Percentiles rank a stretch among this genome's conserved stretches.
phyloP scores from a whole-genome alignment of 2,329 filamentous ascomycete species.

The Fusarium floridanum region DNA sequence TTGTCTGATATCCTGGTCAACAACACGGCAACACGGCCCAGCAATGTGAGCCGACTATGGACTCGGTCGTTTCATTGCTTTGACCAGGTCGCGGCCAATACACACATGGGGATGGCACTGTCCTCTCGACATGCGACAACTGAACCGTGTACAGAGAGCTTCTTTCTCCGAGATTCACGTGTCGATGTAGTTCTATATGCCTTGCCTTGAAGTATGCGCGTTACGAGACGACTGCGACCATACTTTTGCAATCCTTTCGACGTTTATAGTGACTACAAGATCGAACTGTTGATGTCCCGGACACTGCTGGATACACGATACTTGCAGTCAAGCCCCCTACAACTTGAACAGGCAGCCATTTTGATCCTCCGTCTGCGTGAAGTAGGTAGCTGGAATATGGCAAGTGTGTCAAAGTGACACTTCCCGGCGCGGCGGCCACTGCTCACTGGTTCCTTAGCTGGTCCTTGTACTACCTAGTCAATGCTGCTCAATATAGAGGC shows the following conservation, averaged over 20 bases:
- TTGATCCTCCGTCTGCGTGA: constrained; percentile 60
- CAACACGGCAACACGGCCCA: constrained; percentile 56
- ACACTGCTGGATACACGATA: neutral
- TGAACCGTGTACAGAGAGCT: neutral
- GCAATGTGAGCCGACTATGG: constrained; percentile 18
- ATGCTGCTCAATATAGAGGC: constrained; percentile 62
- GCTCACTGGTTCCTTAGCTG: constrained; percentile 52
- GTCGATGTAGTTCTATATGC: neutral
- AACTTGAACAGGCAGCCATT: constrained; percentile 58
- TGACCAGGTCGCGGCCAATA: constrained; percentile 49
- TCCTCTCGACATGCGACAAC: too few relatives aligned
- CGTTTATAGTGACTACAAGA: neutral
- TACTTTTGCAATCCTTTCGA: neutral
- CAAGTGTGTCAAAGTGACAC: too few relatives aligned
- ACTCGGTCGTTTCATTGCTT: neutral
- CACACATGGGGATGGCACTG: constrained; percentile 51
- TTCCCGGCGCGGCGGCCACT: too few relatives aligned
- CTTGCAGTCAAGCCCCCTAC: neutral
- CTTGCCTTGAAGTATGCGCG: neutral
- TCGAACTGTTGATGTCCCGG: neutral
- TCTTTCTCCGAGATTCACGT: neutral
- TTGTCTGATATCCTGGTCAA: constrained; percentile 67
- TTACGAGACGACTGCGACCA: neutral
- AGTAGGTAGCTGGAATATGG: too few relatives aligned
- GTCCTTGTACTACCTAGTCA: constrained; percentile 67